phyloP scores from a whole-genome alignment of 768 basidiomycete species.

The Rhizopogon vesiculosus region DNA sequence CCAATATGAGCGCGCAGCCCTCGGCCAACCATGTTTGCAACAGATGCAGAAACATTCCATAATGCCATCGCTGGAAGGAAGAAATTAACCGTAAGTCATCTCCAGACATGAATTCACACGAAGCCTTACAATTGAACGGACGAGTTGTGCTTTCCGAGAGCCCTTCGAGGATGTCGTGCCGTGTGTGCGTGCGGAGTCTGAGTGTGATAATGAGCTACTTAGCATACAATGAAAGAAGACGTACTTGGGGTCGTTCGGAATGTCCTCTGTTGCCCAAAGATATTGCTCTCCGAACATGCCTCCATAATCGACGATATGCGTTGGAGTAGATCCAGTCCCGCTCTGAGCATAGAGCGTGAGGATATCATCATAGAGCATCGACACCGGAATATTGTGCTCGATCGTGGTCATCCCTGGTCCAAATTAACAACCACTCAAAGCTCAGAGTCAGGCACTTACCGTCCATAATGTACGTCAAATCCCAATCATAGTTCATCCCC shows the following conservation, averaged over 20 bases:
- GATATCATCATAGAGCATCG: slow-evolving; percentile 63
- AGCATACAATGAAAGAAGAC: slow-evolving; percentile 5
- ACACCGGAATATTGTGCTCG: slow-evolving; percentile 66
- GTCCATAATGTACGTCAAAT: slow-evolving; percentile 73
- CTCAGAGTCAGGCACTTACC: slow-evolving; percentile 34
- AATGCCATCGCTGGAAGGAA: slow-evolving; percentile 47
- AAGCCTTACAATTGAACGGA: slow-evolving; percentile 49
- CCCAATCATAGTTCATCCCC: slow-evolving; percentile 81
- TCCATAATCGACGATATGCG: slow-evolving; percentile 77
- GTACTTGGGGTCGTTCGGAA: slow-evolving; percentile 68
- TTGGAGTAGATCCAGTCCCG: slow-evolving; percentile 70
- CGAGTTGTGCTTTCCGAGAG: slow-evolving; percentile 58
- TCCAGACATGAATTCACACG: not conserved
- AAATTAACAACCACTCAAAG: not conserved
- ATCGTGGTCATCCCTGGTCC: slow-evolving; percentile 68
- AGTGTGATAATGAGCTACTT: not conserved
- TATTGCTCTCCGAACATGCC: slow-evolving; percentile 63
- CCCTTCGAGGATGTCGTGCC: slow-evolving; percentile 59
- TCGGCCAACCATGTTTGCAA: slow-evolving; percentile 62
- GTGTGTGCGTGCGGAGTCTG: slow-evolving; percentile 59
- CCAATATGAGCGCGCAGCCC: slow-evolving; percentile 65
- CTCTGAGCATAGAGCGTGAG: slow-evolving; percentile 57
- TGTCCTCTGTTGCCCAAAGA: slow-evolving; percentile 61
- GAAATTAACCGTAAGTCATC: not conserved
- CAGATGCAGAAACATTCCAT: slow-evolving; percentile 65